Base-by-base conservation (phyloP, 345 rosid species). In the Erysimum cheiranthoides region DNA sequence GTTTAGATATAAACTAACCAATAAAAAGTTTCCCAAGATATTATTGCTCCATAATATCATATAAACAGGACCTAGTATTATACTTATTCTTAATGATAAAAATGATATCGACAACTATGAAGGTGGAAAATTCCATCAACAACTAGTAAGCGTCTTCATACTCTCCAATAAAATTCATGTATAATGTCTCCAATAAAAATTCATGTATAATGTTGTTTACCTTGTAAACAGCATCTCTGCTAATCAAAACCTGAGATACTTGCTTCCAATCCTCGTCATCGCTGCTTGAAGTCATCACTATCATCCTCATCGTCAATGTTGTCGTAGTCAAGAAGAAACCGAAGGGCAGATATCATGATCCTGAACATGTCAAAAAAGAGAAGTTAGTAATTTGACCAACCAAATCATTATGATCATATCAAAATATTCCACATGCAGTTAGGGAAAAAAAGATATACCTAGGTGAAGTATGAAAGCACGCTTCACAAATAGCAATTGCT, bases 291-390 rank as follows among this genome's bases (percentile, higher is more conserved):
- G 81, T n/a, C 87, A 80, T 90, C 97, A 78, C 87, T 86, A 77
- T 89, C 87, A 38, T 87, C 81, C 34, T 80, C 87, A 63, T 84
- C 90, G 31, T 85, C 91, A 73, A 90, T 79, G 86, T 88, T 92
- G 85, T 95, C 99, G 66, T 81, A 93, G 82, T 89, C 96, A 47
- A 95, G 89, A 76, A 95, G 97, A 83, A 90, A 95, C 8, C 92
- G 85, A n/a, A 95, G 72, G 5, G 93, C 74, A 34, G 96, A 87
- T 21, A 87, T 84, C 94, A 90, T 93, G 73, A 95, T 91, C 87
- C 98, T 93, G 83, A 69, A 69, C 71, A 63, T 53, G 54, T 58
- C 1, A 2, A 40, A 74, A 74, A 8, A 50, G 8, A 49, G 25
- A 66, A 32, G 59, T 72, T 34, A 27, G 57, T 4, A 51, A 18